A percentile compares a stretch with the other conserved stretches of the same genome.
Evolutionary conservation across 73 alveolate genomes (phyloP).

Genomic region (Paraurostyla sp.): DNA sequence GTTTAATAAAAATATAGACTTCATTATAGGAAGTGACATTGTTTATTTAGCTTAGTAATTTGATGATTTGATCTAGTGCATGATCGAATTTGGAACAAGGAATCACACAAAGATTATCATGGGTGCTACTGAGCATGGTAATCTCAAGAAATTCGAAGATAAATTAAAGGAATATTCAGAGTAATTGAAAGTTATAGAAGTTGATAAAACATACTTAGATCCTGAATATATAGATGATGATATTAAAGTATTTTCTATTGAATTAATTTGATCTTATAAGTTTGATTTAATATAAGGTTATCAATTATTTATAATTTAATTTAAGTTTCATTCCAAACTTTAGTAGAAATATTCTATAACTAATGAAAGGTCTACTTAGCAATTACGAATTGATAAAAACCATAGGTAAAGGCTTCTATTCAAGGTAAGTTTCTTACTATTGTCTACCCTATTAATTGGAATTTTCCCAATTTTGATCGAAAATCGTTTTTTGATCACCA

Average conservation of each 20-base stretch:
- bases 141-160: background rate
- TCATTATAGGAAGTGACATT: conserved; percentile 34
- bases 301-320: background rate
- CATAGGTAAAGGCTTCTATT: conserved; percentile 43
- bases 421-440: conserved; percentile 47
- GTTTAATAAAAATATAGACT: background rate
- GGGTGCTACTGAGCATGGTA: conserved; percentile 56
- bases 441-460: no score
- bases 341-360: background rate
- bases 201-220: background rate
- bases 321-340: background rate
- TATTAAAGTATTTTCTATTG: conserved; percentile 22
- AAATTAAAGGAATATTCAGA: background rate
- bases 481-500: no score
- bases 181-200: background rate
- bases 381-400: conserved; percentile 44
- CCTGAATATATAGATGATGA: conserved; percentile 12
- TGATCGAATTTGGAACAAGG: background rate
- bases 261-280: conserved; percentile 9
- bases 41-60: conserved; percentile 18
- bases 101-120: conserved; percentile 7
- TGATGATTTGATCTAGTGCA: conserved; percentile 7
- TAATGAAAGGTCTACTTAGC: conserved; percentile 26
- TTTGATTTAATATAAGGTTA: no score
- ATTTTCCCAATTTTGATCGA: no score